phyloP scores from a whole-genome alignment of 352 stramenopile genomes.

The Phytophthora macrochlamydospora region DNA sequence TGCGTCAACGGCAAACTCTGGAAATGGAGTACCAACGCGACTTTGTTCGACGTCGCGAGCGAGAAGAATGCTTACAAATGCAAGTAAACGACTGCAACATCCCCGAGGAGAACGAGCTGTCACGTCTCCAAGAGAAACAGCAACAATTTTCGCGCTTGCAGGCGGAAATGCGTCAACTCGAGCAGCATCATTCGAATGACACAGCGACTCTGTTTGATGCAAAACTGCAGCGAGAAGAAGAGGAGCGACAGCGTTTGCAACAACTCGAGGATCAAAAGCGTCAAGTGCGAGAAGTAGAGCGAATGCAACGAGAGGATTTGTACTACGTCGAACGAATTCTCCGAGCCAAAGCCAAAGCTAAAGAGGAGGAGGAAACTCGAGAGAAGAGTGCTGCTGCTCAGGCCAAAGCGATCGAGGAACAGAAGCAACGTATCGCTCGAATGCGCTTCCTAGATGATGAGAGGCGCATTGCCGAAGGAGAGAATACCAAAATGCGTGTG shows the following conservation, averaged over 20 bases:
- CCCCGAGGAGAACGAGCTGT: slow-evolving; percentile 26
- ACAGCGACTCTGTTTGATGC: background rate
- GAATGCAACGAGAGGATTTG: slow-evolving; percentile 58
- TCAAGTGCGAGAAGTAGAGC: slow-evolving; percentile 39
- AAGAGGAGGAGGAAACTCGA: slow-evolving; percentile 23
- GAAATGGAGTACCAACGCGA: slow-evolving; percentile 55
- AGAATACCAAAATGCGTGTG: slow-evolving; percentile 41
- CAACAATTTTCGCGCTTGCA: slow-evolving; percentile 34
- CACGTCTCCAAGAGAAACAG: slow-evolving; percentile 38
- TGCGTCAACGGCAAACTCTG: slow-evolving; percentile 45
- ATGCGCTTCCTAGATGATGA: slow-evolving; percentile 54
- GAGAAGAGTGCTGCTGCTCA: slow-evolving; percentile 5
- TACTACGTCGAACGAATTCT: slow-evolving; percentile 62
- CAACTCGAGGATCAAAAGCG: slow-evolving; percentile 30
- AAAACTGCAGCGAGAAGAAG: slow-evolving; percentile 26
- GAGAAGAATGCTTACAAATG: slow-evolving; percentile 47
- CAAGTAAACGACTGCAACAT: slow-evolving; percentile 47
- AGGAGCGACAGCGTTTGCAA: slow-evolving; percentile 35
- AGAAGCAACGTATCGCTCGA: slow-evolving; percentile 49
- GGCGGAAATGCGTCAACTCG: slow-evolving; percentile 29
- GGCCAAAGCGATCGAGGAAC: slow-evolving; percentile 44
- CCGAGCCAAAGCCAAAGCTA: slow-evolving; percentile 35
- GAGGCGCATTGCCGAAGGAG: slow-evolving; percentile 31
- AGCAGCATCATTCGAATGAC: slow-evolving; percentile 11
- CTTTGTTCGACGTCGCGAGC: slow-evolving; percentile 40